Evolutionary conservation across 2,329 filamentous ascomycete genomes (phyloP).

Genomic region (Cryphonectria naterciae): DNA sequence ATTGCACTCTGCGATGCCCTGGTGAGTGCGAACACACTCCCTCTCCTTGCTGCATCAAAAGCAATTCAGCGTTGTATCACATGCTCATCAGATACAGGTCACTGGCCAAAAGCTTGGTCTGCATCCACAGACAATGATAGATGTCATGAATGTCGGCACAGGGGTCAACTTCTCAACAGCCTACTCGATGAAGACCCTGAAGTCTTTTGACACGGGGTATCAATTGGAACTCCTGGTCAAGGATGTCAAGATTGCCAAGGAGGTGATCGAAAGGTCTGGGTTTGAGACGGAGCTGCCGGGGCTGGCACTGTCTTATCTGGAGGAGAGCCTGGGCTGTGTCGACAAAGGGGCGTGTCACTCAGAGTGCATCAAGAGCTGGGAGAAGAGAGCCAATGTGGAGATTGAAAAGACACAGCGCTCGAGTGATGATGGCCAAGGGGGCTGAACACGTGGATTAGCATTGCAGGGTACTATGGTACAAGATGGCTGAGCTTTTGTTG

Average conservation of each 20-base stretch:
- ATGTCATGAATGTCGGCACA: constrained; percentile 8
- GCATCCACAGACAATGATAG: constrained; percentile 10
- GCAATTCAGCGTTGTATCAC: neutral
- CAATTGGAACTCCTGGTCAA: constrained; percentile 12
- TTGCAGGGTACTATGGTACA: too few species aligned
- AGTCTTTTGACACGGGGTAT: constrained; percentile 15
- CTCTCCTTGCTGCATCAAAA: neutral
- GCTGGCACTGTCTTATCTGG: constrained; percentile 1
- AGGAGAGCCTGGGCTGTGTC: neutral
- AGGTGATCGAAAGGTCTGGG: constrained; percentile 7
- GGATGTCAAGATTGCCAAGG: constrained; percentile 14
- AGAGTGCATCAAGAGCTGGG: constrained; percentile 17
- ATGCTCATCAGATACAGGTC: neutral
- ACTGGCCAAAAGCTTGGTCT: constrained; percentile 14
- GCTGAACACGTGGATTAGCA: neutral
- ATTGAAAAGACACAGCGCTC: constrained; percentile 1
- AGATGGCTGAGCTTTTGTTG: neutral
- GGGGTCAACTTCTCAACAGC: constrained; percentile 7
- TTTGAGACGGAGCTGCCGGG: constrained; percentile 11
- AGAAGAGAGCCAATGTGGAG: constrained; percentile 9
- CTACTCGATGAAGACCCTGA: constrained; percentile 9
- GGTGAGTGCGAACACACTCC: neutral
- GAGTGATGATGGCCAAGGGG: neutral
- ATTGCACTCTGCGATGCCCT: constrained; percentile 13
- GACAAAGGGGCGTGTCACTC: constrained; percentile 11